These are phyloP conservation scores for Amanita molliuscula DNA, from an alignment of 768 basidiomycete species.

Conservation along the genomic window DNA sequence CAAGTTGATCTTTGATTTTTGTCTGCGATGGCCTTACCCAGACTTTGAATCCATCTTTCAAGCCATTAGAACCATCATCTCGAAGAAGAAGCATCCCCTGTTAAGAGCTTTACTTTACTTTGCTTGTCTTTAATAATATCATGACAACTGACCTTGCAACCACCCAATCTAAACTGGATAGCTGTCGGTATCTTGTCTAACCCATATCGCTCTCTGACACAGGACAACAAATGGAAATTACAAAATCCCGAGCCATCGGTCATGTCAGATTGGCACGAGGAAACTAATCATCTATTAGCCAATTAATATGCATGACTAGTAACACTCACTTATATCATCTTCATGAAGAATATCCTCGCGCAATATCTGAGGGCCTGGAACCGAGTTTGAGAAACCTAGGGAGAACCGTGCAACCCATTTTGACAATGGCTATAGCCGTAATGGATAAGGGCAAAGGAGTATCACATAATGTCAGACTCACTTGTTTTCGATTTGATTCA, in stretches of 20 bases:
- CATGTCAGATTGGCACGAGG: slow-evolving; percentile 29
- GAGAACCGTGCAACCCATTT: slow-evolving; percentile 60
- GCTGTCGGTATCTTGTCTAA: slow-evolving; percentile 24
- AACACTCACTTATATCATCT: slow-evolving; percentile 38
- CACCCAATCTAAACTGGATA: slow-evolving; percentile 38
- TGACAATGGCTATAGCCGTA: slow-evolving; percentile 34
- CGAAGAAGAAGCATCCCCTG: slow-evolving; percentile 24
- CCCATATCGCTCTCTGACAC: slow-evolving; percentile 20
- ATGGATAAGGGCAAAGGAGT: neutral
- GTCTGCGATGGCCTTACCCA: slow-evolving; percentile 31
- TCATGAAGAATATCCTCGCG: slow-evolving; percentile 24
- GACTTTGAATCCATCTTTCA: slow-evolving; percentile 15
- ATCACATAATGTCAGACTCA: slow-evolving; percentile 12
- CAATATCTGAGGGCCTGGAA: slow-evolving; percentile 39
- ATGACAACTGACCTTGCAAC: slow-evolving; percentile 32
- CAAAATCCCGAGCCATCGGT: slow-evolving; percentile 47
- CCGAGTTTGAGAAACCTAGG: slow-evolving; percentile 53
- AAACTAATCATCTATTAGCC: slow-evolving; percentile 13
- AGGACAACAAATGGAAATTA: slow-evolving; percentile 24
- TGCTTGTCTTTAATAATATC: neutral
- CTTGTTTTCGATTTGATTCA: slow-evolving; percentile 37
- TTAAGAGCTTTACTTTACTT: neutral
- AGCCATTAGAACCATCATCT: neutral
- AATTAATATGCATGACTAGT: neutral
- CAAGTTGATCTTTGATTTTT: slow-evolving; percentile 31